Conservation (phyloP, 2,329 filamentous ascomycete species). For the Epichloe uncinata region DNA sequence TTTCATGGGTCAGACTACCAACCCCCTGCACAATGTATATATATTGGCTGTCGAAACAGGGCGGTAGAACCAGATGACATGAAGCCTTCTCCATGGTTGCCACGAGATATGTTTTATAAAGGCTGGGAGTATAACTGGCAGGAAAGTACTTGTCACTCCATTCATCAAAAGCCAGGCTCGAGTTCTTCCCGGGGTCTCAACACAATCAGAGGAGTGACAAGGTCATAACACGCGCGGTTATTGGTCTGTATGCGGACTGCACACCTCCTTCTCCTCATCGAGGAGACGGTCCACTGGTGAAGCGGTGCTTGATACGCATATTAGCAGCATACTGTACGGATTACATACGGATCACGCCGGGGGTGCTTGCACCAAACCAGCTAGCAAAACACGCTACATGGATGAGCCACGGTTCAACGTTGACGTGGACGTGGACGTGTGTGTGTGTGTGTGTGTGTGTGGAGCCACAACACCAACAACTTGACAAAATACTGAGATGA, state of each 20-base stretch:
- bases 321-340: not conserved
- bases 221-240: not conserved
- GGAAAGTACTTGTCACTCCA: not conserved
- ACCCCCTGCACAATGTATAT: not conserved
- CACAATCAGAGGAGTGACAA: not conserved
- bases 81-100: no score
- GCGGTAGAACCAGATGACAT: not conserved
- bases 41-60: not conserved
- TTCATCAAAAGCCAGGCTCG: not conserved
- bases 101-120: not conserved
- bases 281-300: not conserved
- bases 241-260: not conserved
- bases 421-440: not conserved
- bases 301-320: not conserved
- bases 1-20: not conserved
- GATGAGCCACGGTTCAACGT: not conserved
- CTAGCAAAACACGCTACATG: slow-evolving; percentile 1
- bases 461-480: slow-evolving; percentile 1
- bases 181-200: not conserved
- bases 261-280: not conserved
- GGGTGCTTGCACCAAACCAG: not conserved
- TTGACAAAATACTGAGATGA: not conserved
- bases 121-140: not conserved
- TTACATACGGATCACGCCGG: not conserved
- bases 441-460: slow-evolving; percentile 1